Percentiles rank a stretch among this genome's conserved stretches.
Evolutionary conservation across 441 rosid species (phyloP).

Genomic region (Populus trichocarpa): DNA sequence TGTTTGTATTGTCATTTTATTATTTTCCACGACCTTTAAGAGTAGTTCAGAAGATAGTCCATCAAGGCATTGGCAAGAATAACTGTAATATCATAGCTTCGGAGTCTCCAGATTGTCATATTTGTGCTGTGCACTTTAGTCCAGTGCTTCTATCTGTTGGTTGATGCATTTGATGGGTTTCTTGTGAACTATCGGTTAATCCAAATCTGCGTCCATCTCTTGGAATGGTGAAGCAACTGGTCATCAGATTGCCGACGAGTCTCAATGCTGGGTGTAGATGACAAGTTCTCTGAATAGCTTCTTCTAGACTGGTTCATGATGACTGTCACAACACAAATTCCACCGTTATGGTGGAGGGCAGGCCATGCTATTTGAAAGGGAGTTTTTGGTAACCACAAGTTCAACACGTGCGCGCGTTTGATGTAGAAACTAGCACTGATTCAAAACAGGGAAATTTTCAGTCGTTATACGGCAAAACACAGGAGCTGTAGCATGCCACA

Average conservation of each 20-base stretch:
- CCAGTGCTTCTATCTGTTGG: not conserved
- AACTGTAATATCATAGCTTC: too few species aligned
- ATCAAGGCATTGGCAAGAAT: too few species aligned
- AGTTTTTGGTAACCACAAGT: not conserved
- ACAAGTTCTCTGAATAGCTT: not conserved
- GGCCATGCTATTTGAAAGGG: not conserved
- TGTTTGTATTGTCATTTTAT: not conserved
- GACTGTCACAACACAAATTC: not conserved
- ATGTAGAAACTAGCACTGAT: not conserved
- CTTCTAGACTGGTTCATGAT: not conserved
- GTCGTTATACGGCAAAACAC: too few species aligned
- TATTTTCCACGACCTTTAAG: too few species aligned
- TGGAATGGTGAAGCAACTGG: not conserved
- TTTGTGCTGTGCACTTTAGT: not conserved
- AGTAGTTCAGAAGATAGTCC: too few species aligned
- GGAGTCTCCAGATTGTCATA: too few species aligned
- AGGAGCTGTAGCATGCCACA: too few species aligned
- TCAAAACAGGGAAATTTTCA: not conserved
- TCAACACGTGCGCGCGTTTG: not conserved
- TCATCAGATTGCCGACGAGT: not conserved
- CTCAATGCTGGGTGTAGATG: not conserved
- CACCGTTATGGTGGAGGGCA: not conserved
- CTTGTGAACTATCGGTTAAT: not conserved
- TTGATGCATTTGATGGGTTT: not conserved
- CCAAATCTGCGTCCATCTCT: not conserved